A percentile compares a stretch with the other conserved stretches of the same genome.
These are phyloP conservation scores for Diaporthe nobilis DNA, from an alignment of 2,329 filamentous ascomycete genomes.

Conservation along the genomic window DNA sequence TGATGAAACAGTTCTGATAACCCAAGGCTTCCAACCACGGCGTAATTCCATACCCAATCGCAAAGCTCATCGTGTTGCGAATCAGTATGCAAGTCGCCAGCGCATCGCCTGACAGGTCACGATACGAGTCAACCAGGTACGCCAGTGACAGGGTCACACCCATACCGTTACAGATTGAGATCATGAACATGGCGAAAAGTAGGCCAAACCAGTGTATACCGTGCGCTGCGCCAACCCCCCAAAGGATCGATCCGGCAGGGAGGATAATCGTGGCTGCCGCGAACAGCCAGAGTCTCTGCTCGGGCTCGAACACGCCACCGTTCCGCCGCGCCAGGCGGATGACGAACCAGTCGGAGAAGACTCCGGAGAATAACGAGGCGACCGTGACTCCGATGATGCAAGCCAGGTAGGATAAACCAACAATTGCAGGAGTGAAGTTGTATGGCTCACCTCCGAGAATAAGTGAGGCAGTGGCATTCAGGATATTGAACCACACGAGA, in stretches of 20 bases:
- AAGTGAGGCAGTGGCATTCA: constrained; percentile 54
- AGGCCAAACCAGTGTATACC: constrained; percentile 60
- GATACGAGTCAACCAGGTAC: constrained; percentile 65
- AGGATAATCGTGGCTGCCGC: constrained; percentile 55
- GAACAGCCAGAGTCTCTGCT: constrained; percentile 52
- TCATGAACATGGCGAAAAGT: constrained; percentile 62
- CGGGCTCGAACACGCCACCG: constrained; percentile 51
- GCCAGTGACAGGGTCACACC: constrained; percentile 59
- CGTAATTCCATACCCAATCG: constrained; percentile 42
- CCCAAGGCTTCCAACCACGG: constrained; percentile 41
- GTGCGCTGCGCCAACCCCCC: constrained; percentile 65
- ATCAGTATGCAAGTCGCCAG: constrained; percentile 63
- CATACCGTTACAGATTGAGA: constrained; percentile 59
- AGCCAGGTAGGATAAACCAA: constrained; percentile 47
- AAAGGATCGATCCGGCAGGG: constrained; percentile 60
- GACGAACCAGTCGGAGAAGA: constrained; percentile 51
- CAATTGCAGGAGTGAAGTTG: constrained; percentile 50
- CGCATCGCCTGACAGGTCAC: constrained; percentile 62
- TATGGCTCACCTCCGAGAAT: constrained; percentile 50
- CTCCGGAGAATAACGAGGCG: constrained; percentile 48
- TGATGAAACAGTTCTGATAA: constrained; percentile 43
- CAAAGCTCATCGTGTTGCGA: constrained; percentile 42
- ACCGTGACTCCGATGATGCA: constrained; percentile 48
- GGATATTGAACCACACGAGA: constrained; percentile 53
- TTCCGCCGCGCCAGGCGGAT: constrained; percentile 50